Conservation (phyloP, 2,329 filamentous ascomycete species). For the Metarhizium rileyi region DNA sequence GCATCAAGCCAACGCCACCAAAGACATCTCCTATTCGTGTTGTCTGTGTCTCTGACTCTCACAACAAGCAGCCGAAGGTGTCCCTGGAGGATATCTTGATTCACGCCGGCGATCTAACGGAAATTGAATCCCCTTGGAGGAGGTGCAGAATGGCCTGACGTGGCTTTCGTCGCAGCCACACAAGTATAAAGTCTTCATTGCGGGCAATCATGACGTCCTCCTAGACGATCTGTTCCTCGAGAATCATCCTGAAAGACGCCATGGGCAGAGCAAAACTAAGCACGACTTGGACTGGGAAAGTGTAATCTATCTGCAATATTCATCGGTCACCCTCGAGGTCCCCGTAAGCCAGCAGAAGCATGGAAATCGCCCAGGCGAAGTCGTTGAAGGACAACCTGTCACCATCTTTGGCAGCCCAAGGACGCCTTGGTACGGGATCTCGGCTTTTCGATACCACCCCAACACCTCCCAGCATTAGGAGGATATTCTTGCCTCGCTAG, state of each 20-base stretch:
- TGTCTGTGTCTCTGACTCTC: constrained; percentile 36
- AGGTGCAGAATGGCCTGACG: constrained; percentile 26
- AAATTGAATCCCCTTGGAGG: constrained; percentile 30
- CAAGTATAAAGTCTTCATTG: constrained; percentile 33
- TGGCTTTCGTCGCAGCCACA: constrained; percentile 33
- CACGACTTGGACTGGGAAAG: constrained; percentile 13
- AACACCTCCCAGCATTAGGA: constrained; percentile 9
- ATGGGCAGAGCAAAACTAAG: constrained; percentile 7
- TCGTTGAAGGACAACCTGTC: no score
- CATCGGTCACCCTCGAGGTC: constrained; percentile 6
- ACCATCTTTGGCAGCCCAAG: constrained; percentile 15
- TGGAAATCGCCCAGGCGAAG: no score
- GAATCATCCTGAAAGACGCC: constrained; percentile 8
- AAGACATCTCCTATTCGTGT: constrained; percentile 13
- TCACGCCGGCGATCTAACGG: constrained; percentile 38
- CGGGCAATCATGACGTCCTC: constrained; percentile 35
- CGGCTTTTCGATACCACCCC: constrained; percentile 17
- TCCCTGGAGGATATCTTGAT: constrained; percentile 35
- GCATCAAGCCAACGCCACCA: neutral
- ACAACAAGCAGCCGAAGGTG: constrained; percentile 26
- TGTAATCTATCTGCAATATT: constrained; percentile 14
- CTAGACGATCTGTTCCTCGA: constrained; percentile 14
- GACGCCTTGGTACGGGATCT: constrained; percentile 14
- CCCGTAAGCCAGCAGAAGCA: neutral
- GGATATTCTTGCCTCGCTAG: neutral